Evolutionary conservation across 495 filamentous ascomycete genomes (phyloP), one percentile per base, ranked within the genome.

Genomic region (Aspergillus cristatus): DNA sequence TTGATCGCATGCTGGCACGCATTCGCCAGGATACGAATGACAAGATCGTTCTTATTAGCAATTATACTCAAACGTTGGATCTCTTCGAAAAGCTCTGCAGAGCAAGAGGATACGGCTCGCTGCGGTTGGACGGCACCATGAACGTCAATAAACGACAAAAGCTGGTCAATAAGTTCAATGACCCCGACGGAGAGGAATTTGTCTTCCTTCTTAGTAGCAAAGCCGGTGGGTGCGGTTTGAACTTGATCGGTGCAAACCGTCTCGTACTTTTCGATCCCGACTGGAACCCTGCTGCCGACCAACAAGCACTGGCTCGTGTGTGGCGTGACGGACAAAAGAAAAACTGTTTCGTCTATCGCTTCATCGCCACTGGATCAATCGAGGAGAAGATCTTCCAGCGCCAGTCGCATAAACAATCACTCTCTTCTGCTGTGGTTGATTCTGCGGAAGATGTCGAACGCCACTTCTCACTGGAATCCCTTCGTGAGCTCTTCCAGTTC

Each of bases 331-430:
- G 93, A 0, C 93, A 99, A 54, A 96, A 94, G 72, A 99, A 99
- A 52, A 89, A 97, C 54, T 97, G 93, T 47, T 97, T 99, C 49
- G 91, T 99, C 16, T 99, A 99, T 65, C 85, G 93, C 20, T 97
- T 99, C 67, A 97, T 99, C 46, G 83, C 88, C 1, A 96, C 93
- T 0, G 91, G 93, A 1, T 94, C 91, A 0, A 99, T 99, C 53
- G 91, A 99, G 54, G 91, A 99, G 61, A 99, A 99, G 68, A 96
- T 99, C 54, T 99, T 99, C 71, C 93, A 97, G 62, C 78, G 91
- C 6, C 91, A 99, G 54, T 91, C 84, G 3, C 91, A 99, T 70
- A 99, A 99, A 60, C 93, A 97, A 59, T 90, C 86, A 0, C 72
- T 99, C 4, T 94, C 86, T 0, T 91, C 86, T 0, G 97, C 91